Evolutionary conservation across 169 alveolate genomes (phyloP), one percentile per base, ranked within the genome.

Genomic region (Plasmodium inui): DNA sequence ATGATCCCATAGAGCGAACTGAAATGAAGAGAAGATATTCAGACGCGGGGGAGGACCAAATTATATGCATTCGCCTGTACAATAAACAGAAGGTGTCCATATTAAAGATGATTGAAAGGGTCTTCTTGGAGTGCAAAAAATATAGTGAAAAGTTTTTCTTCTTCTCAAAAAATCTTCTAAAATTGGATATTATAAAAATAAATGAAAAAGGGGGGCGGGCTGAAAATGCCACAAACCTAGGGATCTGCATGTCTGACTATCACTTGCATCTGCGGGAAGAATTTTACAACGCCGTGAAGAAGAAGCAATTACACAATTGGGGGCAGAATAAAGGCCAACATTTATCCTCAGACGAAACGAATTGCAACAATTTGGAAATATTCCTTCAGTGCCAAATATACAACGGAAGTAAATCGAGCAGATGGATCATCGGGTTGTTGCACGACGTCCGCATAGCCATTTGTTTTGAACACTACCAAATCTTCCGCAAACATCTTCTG

Each of bases 341-440:
- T 0, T 8, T 41, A 37, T 30, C 83, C 50, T 12, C 26, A 17
- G 61, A 37, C n/a, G 83, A 32, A 26, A 41, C 55, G 34, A 50
- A 55, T 22, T 30, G 26, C 46, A 26, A 78, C 41, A 71, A 80
- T 79, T 73, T 89, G 72, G 94, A 89, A 89, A 39, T 78, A 17
- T 89, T 89, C 80, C 83, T 89, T 14, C 94, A 89, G 72, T 89
- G 94, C 26, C 94, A 89, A 89, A 89, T 89, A 80, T 81, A 89
- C 76, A 89, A 71, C 72, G 94, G 94, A 19, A 67, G 50, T 89
- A 89, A 89, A 70, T 79, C 94, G 37, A 89, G 94, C 83, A 89
- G 83, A 14, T 89, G 94, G 94, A 89, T 89, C 30, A 89, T 89
- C n/a, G 94, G 94, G 19, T 67, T 89, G 19, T 44, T 89, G 53